Conservation (phyloP, 108 stramenopile species). For the Fistulifera pelliculosa region DNA sequence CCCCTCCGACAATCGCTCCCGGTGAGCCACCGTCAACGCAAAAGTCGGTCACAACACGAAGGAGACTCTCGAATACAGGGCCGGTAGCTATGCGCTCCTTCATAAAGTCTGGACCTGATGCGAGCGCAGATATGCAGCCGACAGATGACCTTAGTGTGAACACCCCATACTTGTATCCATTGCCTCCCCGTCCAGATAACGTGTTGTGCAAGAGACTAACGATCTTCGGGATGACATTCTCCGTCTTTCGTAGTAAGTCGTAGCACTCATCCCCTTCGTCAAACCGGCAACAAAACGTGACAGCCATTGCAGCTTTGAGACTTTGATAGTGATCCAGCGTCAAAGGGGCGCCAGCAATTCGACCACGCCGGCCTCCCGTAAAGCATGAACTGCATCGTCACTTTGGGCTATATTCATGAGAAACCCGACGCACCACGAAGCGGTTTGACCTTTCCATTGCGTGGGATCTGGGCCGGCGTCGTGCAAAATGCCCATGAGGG, state of each 20-base stretch:
- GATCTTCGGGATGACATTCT: slow-evolving; percentile 89
- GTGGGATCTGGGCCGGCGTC: slow-evolving; percentile 87
- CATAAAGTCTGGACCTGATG: slow-evolving; percentile 87
- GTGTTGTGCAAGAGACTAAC: slow-evolving; percentile 81
- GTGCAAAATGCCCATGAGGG: slow-evolving; percentile 82
- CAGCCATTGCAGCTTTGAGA: slow-evolving; percentile 88
- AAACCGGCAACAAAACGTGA: slow-evolving; percentile 83
- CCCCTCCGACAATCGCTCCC: slow-evolving; percentile 88
- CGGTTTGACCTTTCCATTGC: slow-evolving; percentile 88
- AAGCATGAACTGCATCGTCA: slow-evolving; percentile 81
- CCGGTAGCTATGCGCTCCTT: slow-evolving; percentile 83
- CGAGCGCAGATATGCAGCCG: slow-evolving; percentile 81
- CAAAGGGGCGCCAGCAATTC: slow-evolving; percentile 79
- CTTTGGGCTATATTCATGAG: slow-evolving; percentile 88
- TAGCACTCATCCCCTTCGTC: slow-evolving; percentile 86
- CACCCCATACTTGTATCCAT: slow-evolving; percentile 88
- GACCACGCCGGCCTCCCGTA: slow-evolving; percentile 78
- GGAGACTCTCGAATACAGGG: slow-evolving; percentile 78
- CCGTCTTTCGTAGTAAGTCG: slow-evolving; percentile 79
- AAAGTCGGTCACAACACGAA: slow-evolving; percentile 80
- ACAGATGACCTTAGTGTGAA: slow-evolving; percentile 84
- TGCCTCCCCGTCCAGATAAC: slow-evolving; percentile 78
- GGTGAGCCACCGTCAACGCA: slow-evolving; percentile 85
- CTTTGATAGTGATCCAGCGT: slow-evolving; percentile 88
- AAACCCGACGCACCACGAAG: slow-evolving; percentile 90